These are phyloP conservation scores for Yamadazyma buinensis DNA, from an alignment of 1,139 yeast species.

Conservation along the genomic window DNA sequence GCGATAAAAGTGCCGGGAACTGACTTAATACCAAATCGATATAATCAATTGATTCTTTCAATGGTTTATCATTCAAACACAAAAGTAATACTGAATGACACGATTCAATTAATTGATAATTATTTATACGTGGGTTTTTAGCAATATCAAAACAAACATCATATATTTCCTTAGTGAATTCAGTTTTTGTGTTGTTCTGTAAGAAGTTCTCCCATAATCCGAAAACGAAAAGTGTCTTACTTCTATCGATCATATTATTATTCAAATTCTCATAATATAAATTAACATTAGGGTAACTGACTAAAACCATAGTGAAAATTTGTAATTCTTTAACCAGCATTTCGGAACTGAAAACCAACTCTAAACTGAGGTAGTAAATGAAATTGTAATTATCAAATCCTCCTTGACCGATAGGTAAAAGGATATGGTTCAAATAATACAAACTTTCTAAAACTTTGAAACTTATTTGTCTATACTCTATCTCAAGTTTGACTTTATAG, in stretches of 20 bases:
- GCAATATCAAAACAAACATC: conserved; percentile 43
- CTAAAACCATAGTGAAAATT: conserved; percentile 33
- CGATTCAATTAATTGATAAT: conserved; percentile 51
- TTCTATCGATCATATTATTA: conserved; percentile 33
- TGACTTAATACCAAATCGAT: conserved; percentile 36
- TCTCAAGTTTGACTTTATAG: conserved; percentile 20
- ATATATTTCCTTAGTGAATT: conserved; percentile 33
- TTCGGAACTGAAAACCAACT: conserved; percentile 32
- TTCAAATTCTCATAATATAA: conserved; percentile 33
- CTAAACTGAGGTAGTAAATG: conserved; percentile 53
- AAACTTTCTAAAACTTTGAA: conserved; percentile 41
- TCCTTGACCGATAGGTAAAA: conserved; percentile 61
- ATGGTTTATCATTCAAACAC: conserved; percentile 26
- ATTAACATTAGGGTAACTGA: conserved; percentile 38
- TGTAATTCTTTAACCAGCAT: conserved; percentile 28
- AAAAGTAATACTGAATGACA: conserved; percentile 64
- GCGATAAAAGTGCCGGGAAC: conserved; percentile 55
- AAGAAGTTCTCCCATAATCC: conserved; percentile 59
- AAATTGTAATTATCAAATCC: conserved; percentile 71
- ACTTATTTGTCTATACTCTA: conserved; percentile 28
- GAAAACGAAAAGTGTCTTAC: conserved; percentile 53
- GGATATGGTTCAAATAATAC: conserved; percentile 52
- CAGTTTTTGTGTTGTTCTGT: conserved; percentile 25
- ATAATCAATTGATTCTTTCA: conserved; percentile 32
- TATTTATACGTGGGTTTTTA: conserved; percentile 23